Base-by-base conservation (phyloP, 2,329 filamentous ascomycete genomes). In the Periconia macrospinosa region DNA sequence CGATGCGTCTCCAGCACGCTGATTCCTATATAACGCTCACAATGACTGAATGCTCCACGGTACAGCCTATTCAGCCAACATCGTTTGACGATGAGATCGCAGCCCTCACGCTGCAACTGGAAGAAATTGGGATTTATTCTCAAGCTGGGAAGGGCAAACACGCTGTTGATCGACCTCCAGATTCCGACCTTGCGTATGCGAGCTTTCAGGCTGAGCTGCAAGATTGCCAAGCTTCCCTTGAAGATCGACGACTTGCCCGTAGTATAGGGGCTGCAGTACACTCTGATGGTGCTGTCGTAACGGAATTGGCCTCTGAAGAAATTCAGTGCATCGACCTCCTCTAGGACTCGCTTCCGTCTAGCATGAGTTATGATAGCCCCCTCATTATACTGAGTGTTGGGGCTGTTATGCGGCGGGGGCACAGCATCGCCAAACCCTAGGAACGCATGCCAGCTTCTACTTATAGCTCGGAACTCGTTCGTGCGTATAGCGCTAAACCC, bases 41-140 rank as follows among this genome's bases (percentile, higher is more conserved):
- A 27, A 37, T 37, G 33, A 14, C 33, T 10, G 33, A 37, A 37
- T 3, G 3, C 15, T 37, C 5, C 15, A 10, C 33, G 11, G 33
- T 37, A 14, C 33, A 37, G 33, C 33, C 33, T 37, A 13, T 14
- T 13, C 33, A 37, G 11, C 11, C 33, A 14, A 37, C 33, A 6
- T 14, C 11, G 11, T 6, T 37, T 10, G 64, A 68, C 15, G 66
- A 69, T 48, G 65, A 69, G 41, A 40, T 67, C 9, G 41, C 51
- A 8, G 67, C 67, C n/a, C 47, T 68, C 19, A 30, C 57, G 2
- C 51, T 70, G 6, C 67, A 70, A 41, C 37, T 70, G 3, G 65
- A 68, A 30, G 67, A 70, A 42, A 27, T 68, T 13, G 47, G 47
- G 0, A 2, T 53, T 2, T 42, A 41, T 18, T 20, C 40, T 5